phyloP scores from a whole-genome alignment of 2,329 filamentous ascomycete genomes.

The Talaromyces piceae region DNA sequence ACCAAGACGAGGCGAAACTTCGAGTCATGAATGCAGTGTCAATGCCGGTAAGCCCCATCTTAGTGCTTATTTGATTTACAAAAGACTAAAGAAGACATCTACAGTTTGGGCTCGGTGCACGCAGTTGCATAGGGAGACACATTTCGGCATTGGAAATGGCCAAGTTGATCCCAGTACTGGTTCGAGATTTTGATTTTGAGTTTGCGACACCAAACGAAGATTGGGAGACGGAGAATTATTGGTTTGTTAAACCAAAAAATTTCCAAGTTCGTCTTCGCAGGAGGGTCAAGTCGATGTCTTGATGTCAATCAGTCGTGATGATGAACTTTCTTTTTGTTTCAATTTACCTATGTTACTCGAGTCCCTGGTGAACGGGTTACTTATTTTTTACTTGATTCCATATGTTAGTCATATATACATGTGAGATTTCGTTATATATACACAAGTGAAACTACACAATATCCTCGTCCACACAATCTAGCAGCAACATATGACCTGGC shows the following conservation, averaged over 20 bases:
- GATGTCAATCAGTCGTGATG: no score
- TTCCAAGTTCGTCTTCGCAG: neutral
- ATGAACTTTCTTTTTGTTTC: no score
- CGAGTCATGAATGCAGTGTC: constrained; percentile 9
- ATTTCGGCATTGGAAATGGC: constrained; percentile 20
- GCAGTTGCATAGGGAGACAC: constrained; percentile 21
- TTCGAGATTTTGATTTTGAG: constrained; percentile 14
- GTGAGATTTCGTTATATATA: no score
- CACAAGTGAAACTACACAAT: constrained; percentile 11
- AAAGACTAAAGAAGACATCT: neutral
- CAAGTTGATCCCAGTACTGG: constrained; percentile 18
- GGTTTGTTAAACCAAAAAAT: constrained; percentile 1
- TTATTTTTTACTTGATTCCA: no score
- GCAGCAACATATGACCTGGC: constrained; percentile 55
- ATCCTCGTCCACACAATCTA: constrained; percentile 46
- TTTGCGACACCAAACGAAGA: neutral
- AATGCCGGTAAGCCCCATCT: constrained; percentile 1
- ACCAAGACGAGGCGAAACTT: constrained; percentile 17
- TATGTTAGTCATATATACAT: no score
- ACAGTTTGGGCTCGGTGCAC: constrained; percentile 18
- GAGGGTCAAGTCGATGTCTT: no score
- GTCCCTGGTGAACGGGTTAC: no score
- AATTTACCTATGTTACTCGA: no score
- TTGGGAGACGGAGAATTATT: constrained; percentile 4
- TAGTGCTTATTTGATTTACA: neutral